These are phyloP conservation scores for Urtica urens DNA, from an alignment of 306 rosid genomes.

Conservation along the genomic window DNA sequence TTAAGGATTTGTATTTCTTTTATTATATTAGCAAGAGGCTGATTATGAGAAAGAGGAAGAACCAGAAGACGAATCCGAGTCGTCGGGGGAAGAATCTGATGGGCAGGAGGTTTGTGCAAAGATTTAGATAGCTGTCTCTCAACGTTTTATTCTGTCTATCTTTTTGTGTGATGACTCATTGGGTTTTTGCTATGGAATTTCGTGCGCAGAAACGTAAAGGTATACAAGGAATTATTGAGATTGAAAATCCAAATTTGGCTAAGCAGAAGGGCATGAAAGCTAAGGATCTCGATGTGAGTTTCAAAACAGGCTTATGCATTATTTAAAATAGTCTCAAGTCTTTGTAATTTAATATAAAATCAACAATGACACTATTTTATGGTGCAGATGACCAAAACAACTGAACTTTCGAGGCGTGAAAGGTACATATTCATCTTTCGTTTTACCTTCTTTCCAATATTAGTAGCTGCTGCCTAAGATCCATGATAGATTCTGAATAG, in stretches of 20 bases:
- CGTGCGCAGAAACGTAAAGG: slow-evolving; percentile 65
- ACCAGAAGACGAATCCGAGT: slow-evolving; percentile 35
- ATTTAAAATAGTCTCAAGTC: slow-evolving; percentile 5
- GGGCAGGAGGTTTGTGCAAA: slow-evolving; percentile 17
- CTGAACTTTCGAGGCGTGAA: slow-evolving; percentile 95
- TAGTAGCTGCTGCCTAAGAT: too few relatives aligned
- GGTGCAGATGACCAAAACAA: slow-evolving; percentile 56
- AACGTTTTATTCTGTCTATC: slow-evolving; percentile 3
- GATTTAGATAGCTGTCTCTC: slow-evolving; percentile 3
- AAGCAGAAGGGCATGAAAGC: slow-evolving; percentile 67
- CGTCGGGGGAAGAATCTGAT: slow-evolving; percentile 50
- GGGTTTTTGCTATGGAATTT: slow-evolving; percentile 6
- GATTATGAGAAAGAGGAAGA: slow-evolving; percentile 42
- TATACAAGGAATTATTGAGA: slow-evolving; percentile 71
- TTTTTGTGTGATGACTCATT: neutral
- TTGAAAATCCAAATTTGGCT: slow-evolving; percentile 87
- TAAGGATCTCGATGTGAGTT: slow-evolving; percentile 65
- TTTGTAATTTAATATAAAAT: neutral
- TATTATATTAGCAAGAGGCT: slow-evolving; percentile 49
- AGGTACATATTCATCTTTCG: slow-evolving; percentile 30
- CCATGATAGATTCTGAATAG: too few relatives aligned
- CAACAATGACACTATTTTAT: slow-evolving; percentile 9
- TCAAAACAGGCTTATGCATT: slow-evolving; percentile 1
- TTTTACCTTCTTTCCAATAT: too few relatives aligned
- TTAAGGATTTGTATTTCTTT: slow-evolving; percentile 6